Percentiles rank a stretch among this genome's conserved stretches.
Evolutionary conservation across 139 green algal species (phyloP).

Genomic region (Haematococcus sp.): DNA sequence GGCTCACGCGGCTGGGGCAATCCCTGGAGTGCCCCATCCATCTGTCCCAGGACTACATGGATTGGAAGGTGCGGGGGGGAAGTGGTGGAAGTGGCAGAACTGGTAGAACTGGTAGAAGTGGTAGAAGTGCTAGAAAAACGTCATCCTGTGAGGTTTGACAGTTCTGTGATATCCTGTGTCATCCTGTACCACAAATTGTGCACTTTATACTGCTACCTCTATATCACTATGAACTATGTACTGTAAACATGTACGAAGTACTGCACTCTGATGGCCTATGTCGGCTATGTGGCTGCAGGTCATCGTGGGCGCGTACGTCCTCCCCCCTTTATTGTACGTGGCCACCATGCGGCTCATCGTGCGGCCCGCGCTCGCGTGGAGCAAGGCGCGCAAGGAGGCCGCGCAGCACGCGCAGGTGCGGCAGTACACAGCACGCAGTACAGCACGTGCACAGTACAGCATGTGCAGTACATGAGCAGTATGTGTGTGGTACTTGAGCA

Average conservation of each 20-base stretch:
- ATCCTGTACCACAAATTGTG: no score
- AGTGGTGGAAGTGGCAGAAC: no score
- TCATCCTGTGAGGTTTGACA: not conserved
- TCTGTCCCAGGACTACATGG: not conserved
- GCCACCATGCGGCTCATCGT: slow-evolving; percentile 23
- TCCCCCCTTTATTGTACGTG: slow-evolving; percentile 42
- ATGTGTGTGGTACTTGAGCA: no score
- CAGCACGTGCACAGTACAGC: no score
- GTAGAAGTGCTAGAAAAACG: not conserved
- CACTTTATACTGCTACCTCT: no score
- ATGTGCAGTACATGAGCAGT: no score
- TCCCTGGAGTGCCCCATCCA: not conserved
- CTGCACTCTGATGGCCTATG: no score
- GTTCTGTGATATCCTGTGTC: no score
- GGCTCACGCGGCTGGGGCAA: not conserved
- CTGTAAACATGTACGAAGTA: no score
- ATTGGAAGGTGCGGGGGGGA: not conserved
- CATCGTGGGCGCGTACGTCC: slow-evolving; percentile 25
- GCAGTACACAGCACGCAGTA: not conserved
- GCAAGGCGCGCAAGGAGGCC: slow-evolving; percentile 30
- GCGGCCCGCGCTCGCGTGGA: slow-evolving; percentile 34
- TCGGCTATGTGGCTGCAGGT: no score
- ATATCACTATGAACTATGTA: no score
- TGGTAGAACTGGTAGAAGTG: no score
- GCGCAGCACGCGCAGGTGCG: slow-evolving; percentile 3